Conservation (phyloP, 202 grass and related monocot species). For the Zizania palustris region DNA sequence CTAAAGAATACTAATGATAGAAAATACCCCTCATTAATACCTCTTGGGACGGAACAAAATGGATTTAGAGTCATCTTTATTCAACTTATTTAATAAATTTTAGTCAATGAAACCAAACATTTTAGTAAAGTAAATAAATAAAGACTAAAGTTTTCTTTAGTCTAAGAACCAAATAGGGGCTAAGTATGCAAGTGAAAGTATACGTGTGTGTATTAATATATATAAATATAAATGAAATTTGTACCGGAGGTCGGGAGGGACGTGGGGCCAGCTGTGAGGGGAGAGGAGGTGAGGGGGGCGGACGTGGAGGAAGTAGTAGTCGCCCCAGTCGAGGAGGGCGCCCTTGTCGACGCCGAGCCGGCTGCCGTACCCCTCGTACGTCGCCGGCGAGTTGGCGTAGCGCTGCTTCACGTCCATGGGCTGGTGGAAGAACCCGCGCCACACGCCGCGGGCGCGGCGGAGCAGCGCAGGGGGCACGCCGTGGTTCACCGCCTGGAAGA, state of each 20-base stretch:
- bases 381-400: slow-evolving; percentile 70
- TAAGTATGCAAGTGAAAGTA: too few species aligned
- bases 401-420: slow-evolving; percentile 70
- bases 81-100: too few species aligned
- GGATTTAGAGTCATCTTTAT: too few species aligned
- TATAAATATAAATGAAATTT: too few species aligned
- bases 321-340: slow-evolving; percentile 79
- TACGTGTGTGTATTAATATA: too few species aligned
- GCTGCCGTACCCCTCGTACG: slow-evolving; percentile 89
- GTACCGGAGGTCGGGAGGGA: slow-evolving; percentile 63
- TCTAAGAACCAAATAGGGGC: too few species aligned
- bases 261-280: slow-evolving; percentile 64
- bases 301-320: slow-evolving; percentile 89
- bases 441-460: slow-evolving; percentile 45
- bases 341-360: slow-evolving; percentile 68
- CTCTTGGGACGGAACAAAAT: too few species aligned
- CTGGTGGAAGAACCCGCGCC: slow-evolving; percentile 71
- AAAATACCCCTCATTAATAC: too few species aligned
- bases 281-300: slow-evolving; percentile 43
- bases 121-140: too few species aligned
- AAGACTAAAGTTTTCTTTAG: too few species aligned
- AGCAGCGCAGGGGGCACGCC: slow-evolving; percentile 51
- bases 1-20: too few species aligned
- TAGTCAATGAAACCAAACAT: too few species aligned
- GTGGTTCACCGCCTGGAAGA: slow-evolving; percentile 91